phyloP scores from a whole-genome alignment of 441 rosid genomes.

The Bocquillonia castaneifolia region DNA sequence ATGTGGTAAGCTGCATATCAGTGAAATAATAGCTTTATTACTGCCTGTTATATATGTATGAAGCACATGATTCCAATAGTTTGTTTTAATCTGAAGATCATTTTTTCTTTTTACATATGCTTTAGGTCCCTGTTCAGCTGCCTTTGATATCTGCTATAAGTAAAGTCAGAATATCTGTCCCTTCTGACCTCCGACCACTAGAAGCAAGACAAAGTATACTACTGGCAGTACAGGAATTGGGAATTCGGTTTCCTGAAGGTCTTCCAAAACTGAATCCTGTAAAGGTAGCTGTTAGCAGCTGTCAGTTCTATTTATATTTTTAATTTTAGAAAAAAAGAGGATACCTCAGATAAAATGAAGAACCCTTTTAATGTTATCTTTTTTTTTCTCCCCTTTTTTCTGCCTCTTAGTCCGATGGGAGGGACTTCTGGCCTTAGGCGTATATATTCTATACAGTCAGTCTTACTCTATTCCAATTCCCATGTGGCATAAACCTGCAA shows the following conservation, averaged over 20 bases:
- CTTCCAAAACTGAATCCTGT: conserved; percentile 98
- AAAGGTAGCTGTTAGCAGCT: conserved; percentile 41
- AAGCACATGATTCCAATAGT: not conserved
- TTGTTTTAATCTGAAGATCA: conserved; percentile 19
- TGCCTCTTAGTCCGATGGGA: not conserved
- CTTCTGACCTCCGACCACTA: conserved; percentile 84
- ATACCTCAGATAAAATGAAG: not conserved
- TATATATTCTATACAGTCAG: not conserved
- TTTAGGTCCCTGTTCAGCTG: conserved; percentile 91
- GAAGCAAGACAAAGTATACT: conserved; percentile 95
- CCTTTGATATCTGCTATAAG: conserved; percentile 78
- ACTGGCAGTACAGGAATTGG: conserved; percentile 79
- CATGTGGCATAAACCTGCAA: not conserved
- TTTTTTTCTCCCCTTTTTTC: not conserved
- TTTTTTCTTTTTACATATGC: conserved; percentile 27
- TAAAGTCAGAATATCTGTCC: conserved; percentile 71
- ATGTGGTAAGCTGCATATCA: conserved; percentile 69
- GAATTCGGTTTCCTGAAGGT: conserved; percentile 78
- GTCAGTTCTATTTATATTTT: not conserved
- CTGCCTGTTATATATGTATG: not conserved
- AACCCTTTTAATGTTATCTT: not conserved
- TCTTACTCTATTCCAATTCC: not conserved
- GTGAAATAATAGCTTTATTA: not conserved
- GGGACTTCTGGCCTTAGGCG: not conserved
- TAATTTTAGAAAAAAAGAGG: not conserved